phyloP scores from a whole-genome alignment of 768 basidiomycete species.

The Collybia sordida region DNA sequence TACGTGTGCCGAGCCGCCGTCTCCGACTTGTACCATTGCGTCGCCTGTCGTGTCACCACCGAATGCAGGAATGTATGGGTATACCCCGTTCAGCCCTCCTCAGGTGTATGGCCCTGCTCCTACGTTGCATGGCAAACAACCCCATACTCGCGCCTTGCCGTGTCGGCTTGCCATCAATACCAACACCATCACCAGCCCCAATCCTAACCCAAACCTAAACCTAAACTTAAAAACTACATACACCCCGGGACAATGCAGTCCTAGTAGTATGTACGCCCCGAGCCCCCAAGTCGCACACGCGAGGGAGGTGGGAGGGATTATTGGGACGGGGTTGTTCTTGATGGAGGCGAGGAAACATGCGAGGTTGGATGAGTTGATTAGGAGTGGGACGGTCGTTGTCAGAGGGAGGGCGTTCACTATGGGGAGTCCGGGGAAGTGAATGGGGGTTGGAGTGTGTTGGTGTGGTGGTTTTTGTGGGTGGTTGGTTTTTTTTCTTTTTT shows the following conservation, averaged over 20 bases:
- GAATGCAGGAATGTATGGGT: too few species aligned
- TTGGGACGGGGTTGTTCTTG: conserved; percentile 56
- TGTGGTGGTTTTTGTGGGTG: too few species aligned
- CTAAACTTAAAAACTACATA: not conserved
- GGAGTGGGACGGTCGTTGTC: conserved; percentile 41
- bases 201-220: not conserved
- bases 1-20: not conserved
- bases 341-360: conserved; percentile 52
- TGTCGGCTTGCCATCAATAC: too few species aligned
- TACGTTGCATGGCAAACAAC: too few species aligned
- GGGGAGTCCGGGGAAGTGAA: conserved; percentile 6
- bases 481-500: too few species aligned
- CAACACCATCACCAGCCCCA: too few species aligned
- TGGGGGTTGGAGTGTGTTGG: too few species aligned
- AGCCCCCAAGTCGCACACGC: too few species aligned
- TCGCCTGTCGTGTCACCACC: not conserved
- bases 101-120: not conserved
- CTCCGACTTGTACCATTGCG: not conserved
- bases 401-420: conserved; percentile 22
- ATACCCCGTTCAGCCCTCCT: not conserved
- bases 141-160: too few species aligned
- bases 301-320: conserved; percentile 23
- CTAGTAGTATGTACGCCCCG: too few species aligned
- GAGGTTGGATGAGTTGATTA: conserved; percentile 52
- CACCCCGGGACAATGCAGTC: not conserved